Evolutionary conservation across 2,329 filamentous ascomycete species (phyloP).

Genomic region (Penicillium sp.): DNA sequence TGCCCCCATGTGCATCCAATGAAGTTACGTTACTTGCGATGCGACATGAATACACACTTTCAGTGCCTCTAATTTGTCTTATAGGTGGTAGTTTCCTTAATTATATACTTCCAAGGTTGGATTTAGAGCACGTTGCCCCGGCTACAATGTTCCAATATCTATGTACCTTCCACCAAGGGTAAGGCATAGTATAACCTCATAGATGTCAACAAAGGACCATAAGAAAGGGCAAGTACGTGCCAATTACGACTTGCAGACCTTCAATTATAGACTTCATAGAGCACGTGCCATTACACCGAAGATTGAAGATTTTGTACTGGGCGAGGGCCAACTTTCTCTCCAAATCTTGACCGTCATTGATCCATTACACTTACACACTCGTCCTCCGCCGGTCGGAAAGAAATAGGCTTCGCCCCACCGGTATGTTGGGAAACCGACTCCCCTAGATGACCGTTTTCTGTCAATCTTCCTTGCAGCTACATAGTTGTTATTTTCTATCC

Average conservation of each 20-base stretch:
- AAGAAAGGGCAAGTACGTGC: background rate
- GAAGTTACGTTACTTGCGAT: background rate
- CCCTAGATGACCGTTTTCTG: background rate
- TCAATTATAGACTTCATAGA: background rate
- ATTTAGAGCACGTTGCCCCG: background rate
- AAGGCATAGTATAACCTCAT: background rate
- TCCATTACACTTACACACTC: slow-evolving; percentile 11
- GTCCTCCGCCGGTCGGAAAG: slow-evolving; percentile 8
- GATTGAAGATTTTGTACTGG: background rate
- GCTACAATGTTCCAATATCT: background rate
- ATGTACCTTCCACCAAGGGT: slow-evolving; percentile 13
- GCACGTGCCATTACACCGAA: background rate
- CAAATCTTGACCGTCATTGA: slow-evolving; percentile 7
- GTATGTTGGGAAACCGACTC: slow-evolving; percentile 1
- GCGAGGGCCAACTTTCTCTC: background rate
- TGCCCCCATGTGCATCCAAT: background rate
- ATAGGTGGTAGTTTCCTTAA: background rate
- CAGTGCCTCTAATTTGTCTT: background rate
- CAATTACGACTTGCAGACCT: background rate
- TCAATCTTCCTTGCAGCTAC: background rate
- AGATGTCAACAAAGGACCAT: background rate
- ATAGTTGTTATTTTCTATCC: background rate
- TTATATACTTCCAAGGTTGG: background rate
- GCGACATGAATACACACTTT: background rate
- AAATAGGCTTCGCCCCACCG: slow-evolving; percentile 9